Percentiles rank a stretch among this genome's conserved stretches.
phyloP scores from a whole-genome alignment of 495 filamentous ascomycete species.

The Penicillium cinerascens region DNA sequence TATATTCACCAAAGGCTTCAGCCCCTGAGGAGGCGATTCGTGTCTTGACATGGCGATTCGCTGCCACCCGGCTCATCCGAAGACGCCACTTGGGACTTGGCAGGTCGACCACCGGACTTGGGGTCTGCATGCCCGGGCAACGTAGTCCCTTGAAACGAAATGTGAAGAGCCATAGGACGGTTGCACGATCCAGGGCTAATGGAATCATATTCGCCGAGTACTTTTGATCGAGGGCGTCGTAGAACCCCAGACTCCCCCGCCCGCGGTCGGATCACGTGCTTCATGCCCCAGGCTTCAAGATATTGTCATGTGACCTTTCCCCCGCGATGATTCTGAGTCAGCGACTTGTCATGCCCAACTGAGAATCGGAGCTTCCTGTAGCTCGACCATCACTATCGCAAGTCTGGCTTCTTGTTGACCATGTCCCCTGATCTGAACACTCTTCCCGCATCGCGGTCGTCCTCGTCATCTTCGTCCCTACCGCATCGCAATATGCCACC shows the following conservation, averaged over 20 bases:
- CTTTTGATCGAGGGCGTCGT: not conserved
- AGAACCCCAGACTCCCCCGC: not conserved
- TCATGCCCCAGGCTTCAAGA: not conserved
- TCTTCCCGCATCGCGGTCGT: constrained; percentile 61
- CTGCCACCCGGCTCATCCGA: constrained; percentile 8
- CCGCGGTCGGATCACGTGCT: not conserved
- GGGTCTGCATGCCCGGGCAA: not conserved
- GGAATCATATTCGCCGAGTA: not conserved
- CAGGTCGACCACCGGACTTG: not conserved
- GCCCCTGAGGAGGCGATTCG: not conserved
- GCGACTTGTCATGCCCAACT: not conserved
- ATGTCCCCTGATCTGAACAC: constrained; percentile 77
- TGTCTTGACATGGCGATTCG: not conserved
- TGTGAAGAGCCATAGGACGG: not conserved
- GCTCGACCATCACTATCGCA: constrained; percentile 2
- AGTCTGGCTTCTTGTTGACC: not conserved
- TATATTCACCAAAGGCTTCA: not conserved
- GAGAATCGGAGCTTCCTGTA: constrained; percentile 8
- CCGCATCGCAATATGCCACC: constrained; percentile 30
- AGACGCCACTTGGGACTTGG: not conserved
- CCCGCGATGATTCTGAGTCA: constrained; percentile 11
- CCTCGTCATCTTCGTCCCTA: constrained; percentile 37
- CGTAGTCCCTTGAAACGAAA: not conserved
- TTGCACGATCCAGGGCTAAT: not conserved
- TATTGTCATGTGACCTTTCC: constrained; percentile 3